phyloP scores from a whole-genome alignment of 2,329 filamentous ascomycete species.

The Aspergillus arachidicola region DNA sequence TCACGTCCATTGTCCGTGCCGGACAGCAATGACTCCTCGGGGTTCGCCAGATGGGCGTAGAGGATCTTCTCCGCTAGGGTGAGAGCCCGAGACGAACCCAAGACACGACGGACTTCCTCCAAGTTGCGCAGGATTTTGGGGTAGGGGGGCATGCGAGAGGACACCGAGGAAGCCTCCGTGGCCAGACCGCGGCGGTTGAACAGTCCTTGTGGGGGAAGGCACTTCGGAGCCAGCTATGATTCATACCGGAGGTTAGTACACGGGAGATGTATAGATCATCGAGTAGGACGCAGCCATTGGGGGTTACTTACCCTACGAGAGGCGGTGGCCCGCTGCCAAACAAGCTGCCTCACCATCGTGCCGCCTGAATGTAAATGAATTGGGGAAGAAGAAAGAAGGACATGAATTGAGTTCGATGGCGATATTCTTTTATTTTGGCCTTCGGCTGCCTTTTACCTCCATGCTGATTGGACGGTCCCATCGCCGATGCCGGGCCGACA shows the following conservation, averaged over 20 bases:
- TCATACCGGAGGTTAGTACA: conserved; percentile 1
- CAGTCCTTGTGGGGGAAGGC: conserved; percentile 35
- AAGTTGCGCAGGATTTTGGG: conserved; percentile 78
- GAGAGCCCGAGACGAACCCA: conserved; percentile 65
- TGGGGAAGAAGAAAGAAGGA: conserved; percentile 3
- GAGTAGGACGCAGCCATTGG: conserved; percentile 3
- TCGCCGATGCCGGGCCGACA: conserved; percentile 13
- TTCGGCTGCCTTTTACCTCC: not conserved
- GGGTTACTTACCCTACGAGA: conserved; percentile 39
- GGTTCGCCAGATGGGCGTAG: conserved; percentile 89
- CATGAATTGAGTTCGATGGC: not conserved
- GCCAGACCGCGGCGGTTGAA: conserved; percentile 37
- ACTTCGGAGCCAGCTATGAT: conserved; percentile 34
- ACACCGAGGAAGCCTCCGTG: conserved; percentile 37
- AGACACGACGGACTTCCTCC: conserved; percentile 71
- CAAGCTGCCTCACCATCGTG: conserved; percentile 43
- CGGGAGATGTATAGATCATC: not conserved
- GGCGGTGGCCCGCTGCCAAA: conserved; percentile 41
- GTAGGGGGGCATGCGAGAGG: conserved; percentile 73
- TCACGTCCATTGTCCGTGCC: conserved; percentile 81
- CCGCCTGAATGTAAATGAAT: conserved; percentile 14
- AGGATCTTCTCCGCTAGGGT: conserved; percentile 98
- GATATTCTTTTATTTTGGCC: conserved; percentile 1
- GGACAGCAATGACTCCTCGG: conserved; percentile 82
- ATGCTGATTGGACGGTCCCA: conserved; percentile 5